phyloP scores from a whole-genome alignment of 192 early-diverging fungal species.

The Linnemannia schmuckeri region DNA sequence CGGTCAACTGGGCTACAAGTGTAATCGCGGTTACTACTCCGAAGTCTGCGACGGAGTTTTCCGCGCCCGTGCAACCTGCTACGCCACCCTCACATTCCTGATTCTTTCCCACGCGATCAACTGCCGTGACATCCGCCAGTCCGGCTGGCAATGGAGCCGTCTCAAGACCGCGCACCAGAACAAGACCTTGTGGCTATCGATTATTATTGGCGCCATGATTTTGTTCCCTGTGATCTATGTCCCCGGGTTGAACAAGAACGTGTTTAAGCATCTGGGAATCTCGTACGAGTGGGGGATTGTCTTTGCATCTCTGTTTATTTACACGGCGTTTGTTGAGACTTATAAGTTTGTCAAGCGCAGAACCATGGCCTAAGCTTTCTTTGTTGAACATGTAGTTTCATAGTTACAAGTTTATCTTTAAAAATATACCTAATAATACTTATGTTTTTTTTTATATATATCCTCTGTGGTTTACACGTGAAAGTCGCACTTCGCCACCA shows the following conservation, averaged over 20 bases:
- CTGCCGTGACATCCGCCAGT: slow-evolving; percentile 75
- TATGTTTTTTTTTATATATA: too few species aligned
- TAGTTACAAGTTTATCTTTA: too few species aligned
- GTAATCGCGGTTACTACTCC: slow-evolving; percentile 54
- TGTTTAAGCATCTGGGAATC: slow-evolving; percentile 49
- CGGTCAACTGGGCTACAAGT: slow-evolving; percentile 69
- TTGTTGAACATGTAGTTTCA: too few species aligned
- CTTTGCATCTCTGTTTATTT: slow-evolving; percentile 25
- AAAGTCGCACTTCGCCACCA: too few species aligned
- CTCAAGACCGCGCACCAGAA: slow-evolving; percentile 35
- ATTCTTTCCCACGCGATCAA: slow-evolving; percentile 84
- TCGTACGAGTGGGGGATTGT: slow-evolving; percentile 49
- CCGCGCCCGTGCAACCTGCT: slow-evolving; percentile 79
- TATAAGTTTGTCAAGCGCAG: slow-evolving; percentile 56
- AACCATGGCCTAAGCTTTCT: slow-evolving; percentile 17
- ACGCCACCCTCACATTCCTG: slow-evolving; percentile 77
- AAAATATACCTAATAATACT: too few species aligned
- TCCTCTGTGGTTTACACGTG: too few species aligned
- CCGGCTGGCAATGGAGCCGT: slow-evolving; percentile 63
- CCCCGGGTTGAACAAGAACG: slow-evolving; percentile 50
- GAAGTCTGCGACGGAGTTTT: slow-evolving; percentile 71
- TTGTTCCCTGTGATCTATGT: slow-evolving; percentile 40
- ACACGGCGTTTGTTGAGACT: slow-evolving; percentile 33
- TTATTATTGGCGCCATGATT: slow-evolving; percentile 64
- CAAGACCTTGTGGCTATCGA: slow-evolving; percentile 63